Percentiles rank a stretch among this genome's conserved stretches.
Evolutionary conservation across 352 stramenopile species (phyloP).

Genomic region (Pythium guiyangense): DNA sequence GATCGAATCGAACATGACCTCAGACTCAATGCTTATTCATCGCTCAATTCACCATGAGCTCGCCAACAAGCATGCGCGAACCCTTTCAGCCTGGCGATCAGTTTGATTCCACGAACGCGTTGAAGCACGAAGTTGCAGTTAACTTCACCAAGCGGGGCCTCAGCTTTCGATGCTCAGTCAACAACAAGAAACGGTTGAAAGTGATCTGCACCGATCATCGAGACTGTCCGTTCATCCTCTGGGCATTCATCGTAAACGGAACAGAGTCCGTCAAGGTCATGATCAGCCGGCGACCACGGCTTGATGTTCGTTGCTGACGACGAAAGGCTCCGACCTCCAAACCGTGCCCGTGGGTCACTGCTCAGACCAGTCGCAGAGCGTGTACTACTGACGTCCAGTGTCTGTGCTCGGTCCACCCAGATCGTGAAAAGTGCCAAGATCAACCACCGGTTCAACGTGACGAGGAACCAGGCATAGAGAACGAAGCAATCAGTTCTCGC

Average conservation of each 20-base stretch:
- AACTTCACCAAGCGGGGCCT: background rate
- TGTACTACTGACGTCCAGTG: background rate
- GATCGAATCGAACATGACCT: too few species aligned
- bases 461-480: background rate
- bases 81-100: background rate
- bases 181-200: background rate
- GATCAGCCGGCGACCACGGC: background rate
- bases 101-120: background rate
- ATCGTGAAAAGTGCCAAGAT: background rate
- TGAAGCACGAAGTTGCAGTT: background rate
- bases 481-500: too few species aligned
- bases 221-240: background rate
- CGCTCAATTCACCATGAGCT: too few species aligned
- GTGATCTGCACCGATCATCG: too few species aligned
- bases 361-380: background rate
- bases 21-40: too few species aligned
- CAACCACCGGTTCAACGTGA: background rate
- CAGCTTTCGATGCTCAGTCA: background rate
- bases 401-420: background rate
- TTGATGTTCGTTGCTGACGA: background rate
- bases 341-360: background rate
- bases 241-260: background rate
- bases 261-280: background rate
- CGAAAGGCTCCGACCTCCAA: background rate
- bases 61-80: too few species aligned